Base-by-base conservation (phyloP, 2,329 filamentous ascomycete genomes). In the Trichoderma hamatum region DNA sequence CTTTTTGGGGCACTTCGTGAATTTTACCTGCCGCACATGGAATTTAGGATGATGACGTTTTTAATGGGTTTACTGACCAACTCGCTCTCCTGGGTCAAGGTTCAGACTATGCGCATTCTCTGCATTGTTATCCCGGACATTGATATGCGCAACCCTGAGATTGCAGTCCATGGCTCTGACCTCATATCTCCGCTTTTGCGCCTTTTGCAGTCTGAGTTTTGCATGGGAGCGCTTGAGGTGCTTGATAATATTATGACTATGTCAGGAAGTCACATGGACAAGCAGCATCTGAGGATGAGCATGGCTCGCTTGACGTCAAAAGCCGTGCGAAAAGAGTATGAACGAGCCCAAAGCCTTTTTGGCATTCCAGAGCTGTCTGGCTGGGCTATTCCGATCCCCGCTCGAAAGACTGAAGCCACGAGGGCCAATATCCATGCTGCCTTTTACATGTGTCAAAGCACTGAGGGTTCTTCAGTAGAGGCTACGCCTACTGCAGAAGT, bases 171-270 rank as follows among this genome's bases (percentile, higher is more conserved):
- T 78, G 95, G 96, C 0, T 94, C 95, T 1, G 96, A 99, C 80
- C 86, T 99, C 59, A 97, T 99, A 68, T 97, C 96, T 1, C 96
- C 96, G 0, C 85, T 99, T 0, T 82, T 99, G 67, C 89, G 96
- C 66, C 85, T 99, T 24, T 82, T 99, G 49, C 94, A 97, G 77
- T 97, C 95, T 1, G 93, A 97, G 70, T 94, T 94, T 75, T 98
- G 94, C 78, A 93, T 96, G 79, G 92, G 97, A 76, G 96, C 96
- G 13, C 83, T 99, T 11, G 89, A 93, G 72, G 95, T 99, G 1
- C 84, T 99, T 69, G 96, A 99, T 78, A 92, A 95, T 72, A 96
- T 98, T 74, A 97, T 97, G 87, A 93, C 92, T 32, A 95, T 98
- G 84, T 94, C 94, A 0, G 92, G 93, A 5, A 94, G 92, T 36